Conservation (phyloP, 2,329 filamentous ascomycete genomes). For the Talaromyces sp. region DNA sequence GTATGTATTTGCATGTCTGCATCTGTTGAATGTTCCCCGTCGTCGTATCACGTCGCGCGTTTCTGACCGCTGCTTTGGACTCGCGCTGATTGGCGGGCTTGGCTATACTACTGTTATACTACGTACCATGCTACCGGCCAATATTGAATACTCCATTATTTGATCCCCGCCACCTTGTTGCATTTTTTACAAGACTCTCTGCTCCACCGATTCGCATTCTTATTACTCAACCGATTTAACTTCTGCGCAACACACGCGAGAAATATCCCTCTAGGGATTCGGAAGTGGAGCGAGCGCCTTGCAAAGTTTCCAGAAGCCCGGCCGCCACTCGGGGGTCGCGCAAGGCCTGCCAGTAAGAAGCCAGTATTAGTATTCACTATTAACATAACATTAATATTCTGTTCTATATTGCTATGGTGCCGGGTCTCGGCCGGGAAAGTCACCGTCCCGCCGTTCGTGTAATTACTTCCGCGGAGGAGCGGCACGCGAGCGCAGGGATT, state of each 20-base stretch:
- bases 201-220: background rate
- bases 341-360: background rate
- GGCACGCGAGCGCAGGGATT: no score
- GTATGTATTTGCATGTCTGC: no score
- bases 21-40: background rate
- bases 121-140: background rate
- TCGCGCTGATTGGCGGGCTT: background rate
- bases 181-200: background rate
- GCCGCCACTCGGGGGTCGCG: background rate
- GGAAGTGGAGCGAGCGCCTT: background rate
- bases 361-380: background rate
- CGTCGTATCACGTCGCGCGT: background rate
- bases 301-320: background rate
- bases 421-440: background rate
- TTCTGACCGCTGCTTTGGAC: background rate
- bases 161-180: background rate
- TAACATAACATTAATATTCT: background rate
- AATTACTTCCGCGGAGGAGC: no score
- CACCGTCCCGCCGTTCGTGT: no score
- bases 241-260: constrained; percentile 2
- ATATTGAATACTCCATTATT: no score
- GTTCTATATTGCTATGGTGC: background rate
- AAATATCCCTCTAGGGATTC: constrained; percentile 1
- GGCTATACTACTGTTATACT: background rate
- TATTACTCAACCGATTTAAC: background rate